phyloP scores from a whole-genome alignment of 805 yeast genomes.

The Candida chilensis region DNA sequence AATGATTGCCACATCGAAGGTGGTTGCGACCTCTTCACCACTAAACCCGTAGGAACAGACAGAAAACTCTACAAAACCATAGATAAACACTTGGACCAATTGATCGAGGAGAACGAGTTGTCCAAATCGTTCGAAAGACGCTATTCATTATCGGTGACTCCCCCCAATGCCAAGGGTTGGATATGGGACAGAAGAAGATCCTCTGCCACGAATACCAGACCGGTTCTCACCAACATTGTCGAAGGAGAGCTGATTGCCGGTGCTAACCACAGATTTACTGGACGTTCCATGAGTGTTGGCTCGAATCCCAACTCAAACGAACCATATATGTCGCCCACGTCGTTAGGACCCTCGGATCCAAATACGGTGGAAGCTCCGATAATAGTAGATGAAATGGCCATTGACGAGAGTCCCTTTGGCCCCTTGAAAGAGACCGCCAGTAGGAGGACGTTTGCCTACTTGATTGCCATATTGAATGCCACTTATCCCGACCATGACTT shows the following conservation, averaged over 20 bases:
- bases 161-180: too few relatives aligned
- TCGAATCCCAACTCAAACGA: too few relatives aligned
- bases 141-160: conserved; percentile 4
- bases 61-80: conserved; percentile 81
- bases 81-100: conserved; percentile 66
- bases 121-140: conserved; percentile 27
- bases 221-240: too few relatives aligned
- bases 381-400: conserved; percentile 16
- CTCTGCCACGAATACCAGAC: too few relatives aligned
- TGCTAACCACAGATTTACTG: too few relatives aligned
- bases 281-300: too few relatives aligned
- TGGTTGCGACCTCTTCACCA: conserved; percentile 88
- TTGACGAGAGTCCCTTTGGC: conserved; percentile 74
- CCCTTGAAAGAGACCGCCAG: conserved; percentile 82
- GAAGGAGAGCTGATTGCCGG: conserved; percentile 6
- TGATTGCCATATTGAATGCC: conserved; percentile 84
- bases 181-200: too few relatives aligned
- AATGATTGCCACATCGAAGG: conserved; percentile 73
- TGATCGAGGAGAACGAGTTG: conserved; percentile 32
- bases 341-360: too few relatives aligned
- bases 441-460: conserved; percentile 81
- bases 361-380: neutral
- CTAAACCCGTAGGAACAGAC: conserved; percentile 88
- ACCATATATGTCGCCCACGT: conserved; percentile 6
- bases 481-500: conserved; percentile 97